Evolutionary conservation across 2,329 filamentous ascomycete genomes (phyloP), one percentile per base, ranked within the genome.

Genomic region (Botrytis galanthina): DNA sequence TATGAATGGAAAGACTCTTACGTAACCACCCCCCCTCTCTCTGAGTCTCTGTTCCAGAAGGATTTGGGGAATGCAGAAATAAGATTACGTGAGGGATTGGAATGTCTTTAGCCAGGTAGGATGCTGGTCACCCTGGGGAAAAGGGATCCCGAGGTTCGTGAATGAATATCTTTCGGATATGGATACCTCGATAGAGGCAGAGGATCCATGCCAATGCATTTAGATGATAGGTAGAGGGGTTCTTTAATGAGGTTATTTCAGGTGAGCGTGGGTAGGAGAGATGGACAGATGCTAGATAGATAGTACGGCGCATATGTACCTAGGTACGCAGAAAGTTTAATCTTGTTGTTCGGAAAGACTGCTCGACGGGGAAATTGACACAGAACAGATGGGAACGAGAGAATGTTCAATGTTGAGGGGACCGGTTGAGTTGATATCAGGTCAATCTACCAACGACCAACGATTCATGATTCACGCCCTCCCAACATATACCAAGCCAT

Each of bases 1-100:
- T 54, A 54, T 54, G 48, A 16, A n/a, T 54, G 26, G 48, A 54
- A n/a, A 37, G 39, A 44, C 61, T 44, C 61, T 44, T 32, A 64
- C 39, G 42, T 44, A 64, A 20, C 39, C 64, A 12, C 29, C 61
- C 35, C 61, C n/a, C 16, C 42, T 26, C 37, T 42, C 37, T 10
- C 37, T n/a, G 22, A 29, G n/a, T 20, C 16, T 54, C 64, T 39
- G 32, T 67, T 67, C 46, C 64, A 67, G 64, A 39, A 67, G 64
- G 46, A 39, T 67, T 29, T 37, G 32, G 48, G 64, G 64, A 67
- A 67, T 54, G 64, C n/a, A 57, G 51, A 16, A 67, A 54, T 51
- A 54, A 67, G 37, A 51, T 54, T 35, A 39, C 20, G 26, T 54
- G 44, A 67, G 32, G 37, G 9, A 39, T 67, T 54, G 64, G 46